Evolutionary conservation across 768 basidiomycete species (phyloP).

Genomic region (Lactarius hengduanensis): DNA sequence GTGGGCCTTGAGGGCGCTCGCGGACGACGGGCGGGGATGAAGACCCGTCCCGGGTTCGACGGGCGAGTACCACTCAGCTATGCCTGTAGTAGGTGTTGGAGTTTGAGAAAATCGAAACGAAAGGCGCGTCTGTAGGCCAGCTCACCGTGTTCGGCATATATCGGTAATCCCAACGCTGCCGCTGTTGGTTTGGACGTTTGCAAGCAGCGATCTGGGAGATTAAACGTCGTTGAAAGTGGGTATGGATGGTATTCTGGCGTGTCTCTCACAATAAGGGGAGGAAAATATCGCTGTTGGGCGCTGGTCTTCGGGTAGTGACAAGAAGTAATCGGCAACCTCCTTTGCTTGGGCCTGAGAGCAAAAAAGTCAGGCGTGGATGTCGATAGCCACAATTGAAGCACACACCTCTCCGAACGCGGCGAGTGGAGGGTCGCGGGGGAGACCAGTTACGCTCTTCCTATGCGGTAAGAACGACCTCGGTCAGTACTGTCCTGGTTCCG

Average conservation of each 20-base stretch:
- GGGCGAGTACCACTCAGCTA: constrained; percentile 80
- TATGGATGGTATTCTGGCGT: not conserved
- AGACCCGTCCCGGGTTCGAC: constrained; percentile 64
- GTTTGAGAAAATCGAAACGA: not conserved
- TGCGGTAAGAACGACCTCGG: not conserved
- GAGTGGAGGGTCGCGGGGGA: constrained; percentile 70
- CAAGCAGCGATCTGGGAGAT: constrained; percentile 70
- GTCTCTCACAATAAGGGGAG: constrained; percentile 72
- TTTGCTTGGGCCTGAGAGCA: constrained; percentile 55
- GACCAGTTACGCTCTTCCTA: constrained; percentile 65
- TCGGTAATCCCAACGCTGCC: constrained; percentile 58
- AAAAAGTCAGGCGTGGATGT: not conserved
- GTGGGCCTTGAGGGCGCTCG: constrained; percentile 50
- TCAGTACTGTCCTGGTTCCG: not conserved
- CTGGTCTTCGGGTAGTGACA: constrained; percentile 59
- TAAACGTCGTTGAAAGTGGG: not conserved
- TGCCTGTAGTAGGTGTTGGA: constrained; percentile 40
- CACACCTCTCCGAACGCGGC: constrained; percentile 71
- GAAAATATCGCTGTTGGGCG: constrained; percentile 79
- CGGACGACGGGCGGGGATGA: constrained; percentile 68
- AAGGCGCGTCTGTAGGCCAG: not conserved
- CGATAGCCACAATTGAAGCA: constrained; percentile 7
- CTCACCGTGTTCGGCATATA: constrained; percentile 78
- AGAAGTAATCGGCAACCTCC: constrained; percentile 66
- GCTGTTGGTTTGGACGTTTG: constrained; percentile 74